These are phyloP conservation scores for Mallotus nudiflorus DNA, from an alignment of 345 rosid genomes.

Conservation along the genomic window DNA sequence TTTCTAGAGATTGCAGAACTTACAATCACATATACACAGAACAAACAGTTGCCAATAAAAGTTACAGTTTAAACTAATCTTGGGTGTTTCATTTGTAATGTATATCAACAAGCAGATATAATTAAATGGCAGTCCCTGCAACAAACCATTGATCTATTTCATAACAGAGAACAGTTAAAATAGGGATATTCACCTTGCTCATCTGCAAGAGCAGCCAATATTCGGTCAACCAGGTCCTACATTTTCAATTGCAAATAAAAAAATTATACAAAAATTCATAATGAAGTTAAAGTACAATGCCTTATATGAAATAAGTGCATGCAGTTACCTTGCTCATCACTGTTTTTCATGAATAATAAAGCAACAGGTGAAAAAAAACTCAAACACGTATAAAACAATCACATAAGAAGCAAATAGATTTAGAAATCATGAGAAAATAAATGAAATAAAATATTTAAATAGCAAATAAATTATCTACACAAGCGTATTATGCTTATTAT, in stretches of 20 bases:
- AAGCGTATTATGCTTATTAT: too few species aligned
- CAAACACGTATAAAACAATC: too few species aligned
- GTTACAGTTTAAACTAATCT: too few species aligned
- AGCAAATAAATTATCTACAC: neutral
- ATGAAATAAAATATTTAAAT: neutral
- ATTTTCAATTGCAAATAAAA: conserved; percentile 4
- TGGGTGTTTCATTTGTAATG: neutral
- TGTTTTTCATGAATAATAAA: neutral
- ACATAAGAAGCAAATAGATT: neutral
- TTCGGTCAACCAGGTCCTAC: conserved; percentile 91
- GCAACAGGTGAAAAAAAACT: too few species aligned
- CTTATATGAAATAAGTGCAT: neutral
- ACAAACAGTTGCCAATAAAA: neutral
- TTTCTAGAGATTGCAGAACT: neutral
- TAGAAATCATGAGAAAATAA: neutral
- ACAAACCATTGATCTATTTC: neutral
- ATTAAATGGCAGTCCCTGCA: neutral
- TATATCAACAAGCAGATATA: neutral
- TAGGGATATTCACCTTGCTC: conserved; percentile 58
- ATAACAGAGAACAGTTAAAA: neutral
- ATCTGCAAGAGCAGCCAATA: conserved; percentile 61
- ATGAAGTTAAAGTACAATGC: neutral
- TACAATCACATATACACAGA: neutral
- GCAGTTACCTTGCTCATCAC: neutral
- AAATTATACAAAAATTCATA: neutral